Conservation (phyloP, 192 early-diverging fungal species). For the Haplosporangium gracile region DNA sequence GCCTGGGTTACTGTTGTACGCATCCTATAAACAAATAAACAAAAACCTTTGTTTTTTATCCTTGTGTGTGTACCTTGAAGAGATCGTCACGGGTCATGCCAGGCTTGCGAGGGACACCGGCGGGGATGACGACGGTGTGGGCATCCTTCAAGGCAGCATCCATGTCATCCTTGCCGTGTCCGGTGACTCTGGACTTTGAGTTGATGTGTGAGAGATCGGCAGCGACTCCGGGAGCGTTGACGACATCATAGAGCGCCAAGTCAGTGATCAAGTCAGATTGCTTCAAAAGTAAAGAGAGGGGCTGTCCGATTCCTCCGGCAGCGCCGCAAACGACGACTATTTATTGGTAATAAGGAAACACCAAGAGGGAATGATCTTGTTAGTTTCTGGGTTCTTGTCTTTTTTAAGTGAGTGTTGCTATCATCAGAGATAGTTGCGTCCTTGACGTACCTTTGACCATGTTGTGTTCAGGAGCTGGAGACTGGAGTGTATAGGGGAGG, state of each 20-base stretch:
- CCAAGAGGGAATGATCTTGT: not conserved
- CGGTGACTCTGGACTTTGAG: constrained; percentile 83
- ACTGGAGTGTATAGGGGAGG: not conserved
- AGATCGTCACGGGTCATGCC: constrained; percentile 99
- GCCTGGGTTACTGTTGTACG: no score
- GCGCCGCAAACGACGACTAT: constrained; percentile 82
- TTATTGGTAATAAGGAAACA: constrained; percentile 17
- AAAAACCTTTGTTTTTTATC: not conserved
- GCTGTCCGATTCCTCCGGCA: constrained; percentile 98
- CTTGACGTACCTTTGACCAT: constrained; percentile 32
- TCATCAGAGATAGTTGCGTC: not conserved
- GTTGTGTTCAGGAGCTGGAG: constrained; percentile 16
- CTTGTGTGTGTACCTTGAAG: constrained; percentile 75
- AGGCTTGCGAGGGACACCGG: constrained; percentile 98
- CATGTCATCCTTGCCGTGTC: constrained; percentile 84
- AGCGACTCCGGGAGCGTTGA: constrained; percentile 97
- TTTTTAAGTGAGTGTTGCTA: not conserved
- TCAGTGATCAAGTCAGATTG: constrained; percentile 87
- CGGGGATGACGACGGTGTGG: constrained; percentile 95
- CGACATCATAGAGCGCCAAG: constrained; percentile 94
- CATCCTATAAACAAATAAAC: not conserved
- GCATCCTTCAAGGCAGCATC: constrained; percentile 79
- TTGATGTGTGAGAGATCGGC: constrained; percentile 97
- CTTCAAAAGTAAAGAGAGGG: constrained; percentile 96
- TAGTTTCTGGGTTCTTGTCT: not conserved